Evolutionary conservation across 192 early-diverging fungal species (phyloP).

Genomic region (Neocallimastix lanati): DNA sequence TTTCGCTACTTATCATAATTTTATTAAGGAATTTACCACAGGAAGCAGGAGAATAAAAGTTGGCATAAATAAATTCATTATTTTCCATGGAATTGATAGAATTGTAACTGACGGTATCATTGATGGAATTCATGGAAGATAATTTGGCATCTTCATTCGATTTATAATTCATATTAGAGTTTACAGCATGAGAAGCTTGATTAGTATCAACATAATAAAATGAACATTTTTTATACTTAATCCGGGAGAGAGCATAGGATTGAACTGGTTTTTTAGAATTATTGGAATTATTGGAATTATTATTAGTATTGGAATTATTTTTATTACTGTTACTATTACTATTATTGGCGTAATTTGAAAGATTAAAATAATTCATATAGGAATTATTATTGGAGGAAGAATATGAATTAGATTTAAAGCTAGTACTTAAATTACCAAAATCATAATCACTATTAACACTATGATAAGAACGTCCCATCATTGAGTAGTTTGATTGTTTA

Average conservation of each 20-base stretch:
- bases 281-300: not conserved
- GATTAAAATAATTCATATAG: not conserved
- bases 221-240: not conserved
- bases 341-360: not conserved
- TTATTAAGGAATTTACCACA: not conserved
- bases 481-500: not conserved
- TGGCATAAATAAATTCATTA: not conserved
- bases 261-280: not conserved
- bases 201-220: not conserved
- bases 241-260: not conserved
- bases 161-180: not conserved
- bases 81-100: not conserved
- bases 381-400: not conserved
- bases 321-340: not conserved
- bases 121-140: too few relatives aligned
- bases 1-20: not conserved
- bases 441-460: not conserved
- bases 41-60: not conserved
- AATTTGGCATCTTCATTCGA: too few relatives aligned
- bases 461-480: not conserved
- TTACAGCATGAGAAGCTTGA: not conserved
- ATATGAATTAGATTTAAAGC: not conserved
- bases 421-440: not conserved
- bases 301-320: not conserved
- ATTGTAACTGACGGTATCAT: too few relatives aligned